Conservation (phyloP, 73 alveolate genomes). For the Effrenium voratum region DNA sequence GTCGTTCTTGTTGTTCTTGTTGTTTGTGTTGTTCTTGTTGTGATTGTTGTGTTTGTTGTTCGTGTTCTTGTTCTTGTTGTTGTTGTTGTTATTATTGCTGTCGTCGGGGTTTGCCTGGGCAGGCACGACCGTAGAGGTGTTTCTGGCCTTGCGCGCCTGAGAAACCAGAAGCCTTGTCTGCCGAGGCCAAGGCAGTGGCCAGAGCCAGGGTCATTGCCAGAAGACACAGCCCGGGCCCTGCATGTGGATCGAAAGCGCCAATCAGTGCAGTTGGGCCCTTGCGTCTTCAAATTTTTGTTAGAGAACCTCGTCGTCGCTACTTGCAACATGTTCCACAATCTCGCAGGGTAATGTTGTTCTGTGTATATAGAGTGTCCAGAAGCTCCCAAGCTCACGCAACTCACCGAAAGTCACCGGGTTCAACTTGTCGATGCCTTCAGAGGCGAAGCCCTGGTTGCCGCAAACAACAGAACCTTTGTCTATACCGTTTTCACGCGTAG, state of each 20-base stretch:
- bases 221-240: constrained; percentile 15
- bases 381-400: neutral
- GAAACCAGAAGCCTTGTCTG: neutral
- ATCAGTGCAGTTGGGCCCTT: neutral
- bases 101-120: no score
- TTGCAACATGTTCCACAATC: neutral
- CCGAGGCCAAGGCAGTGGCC: constrained; percentile 78
- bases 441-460: neutral
- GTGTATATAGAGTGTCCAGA: neutral
- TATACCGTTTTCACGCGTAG: neutral
- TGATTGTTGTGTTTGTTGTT: no score
- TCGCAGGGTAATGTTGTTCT: neutral
- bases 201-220: constrained; percentile 75
- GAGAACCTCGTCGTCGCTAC: neutral
- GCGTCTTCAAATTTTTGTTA: neutral
- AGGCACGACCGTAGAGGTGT: no score
- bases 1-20: no score
- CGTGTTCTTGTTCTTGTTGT: no score
- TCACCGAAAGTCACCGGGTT: no score
- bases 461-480: neutral
- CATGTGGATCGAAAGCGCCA: neutral
- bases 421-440: no score
- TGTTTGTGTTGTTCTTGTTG: no score
- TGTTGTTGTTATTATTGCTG: no score
- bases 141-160: no score